A percentile compares a stretch with the other conserved stretches of the same genome.
phyloP scores from a whole-genome alignment of 73 alveolate genomes.

The Tetrahymena malaccensis region DNA sequence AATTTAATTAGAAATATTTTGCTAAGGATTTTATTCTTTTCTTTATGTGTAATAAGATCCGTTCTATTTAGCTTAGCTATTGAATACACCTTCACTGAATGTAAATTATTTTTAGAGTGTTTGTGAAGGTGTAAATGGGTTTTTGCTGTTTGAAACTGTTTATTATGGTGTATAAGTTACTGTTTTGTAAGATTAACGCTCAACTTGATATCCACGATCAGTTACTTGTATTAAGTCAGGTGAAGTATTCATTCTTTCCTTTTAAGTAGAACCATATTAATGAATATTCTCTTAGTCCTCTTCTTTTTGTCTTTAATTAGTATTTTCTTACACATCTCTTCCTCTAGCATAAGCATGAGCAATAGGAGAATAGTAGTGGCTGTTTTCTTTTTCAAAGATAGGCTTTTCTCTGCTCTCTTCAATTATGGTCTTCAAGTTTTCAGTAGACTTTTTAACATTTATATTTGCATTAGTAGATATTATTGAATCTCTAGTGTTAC shows the following conservation, averaged over 20 bases:
- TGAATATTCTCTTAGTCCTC: not conserved
- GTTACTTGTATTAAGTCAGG: not conserved
- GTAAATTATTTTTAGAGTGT: not conserved
- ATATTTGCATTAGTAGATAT: not conserved
- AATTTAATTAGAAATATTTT: too few species aligned
- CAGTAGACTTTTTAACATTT: not conserved
- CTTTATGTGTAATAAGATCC: not conserved
- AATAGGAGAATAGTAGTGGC: not conserved
- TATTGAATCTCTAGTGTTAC: not conserved
- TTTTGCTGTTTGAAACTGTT: not conserved
- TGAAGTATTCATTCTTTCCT: not conserved
- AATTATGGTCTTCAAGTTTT: not conserved
- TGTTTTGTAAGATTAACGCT: not conserved
- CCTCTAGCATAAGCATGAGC: not conserved
- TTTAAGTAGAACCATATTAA: not conserved
- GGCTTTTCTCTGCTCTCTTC: not conserved
- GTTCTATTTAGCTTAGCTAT: not conserved
- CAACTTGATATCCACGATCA: not conserved
- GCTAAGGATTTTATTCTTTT: not conserved
- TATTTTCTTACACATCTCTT: not conserved
- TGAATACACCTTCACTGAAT: not conserved
- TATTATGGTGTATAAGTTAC: not conserved
- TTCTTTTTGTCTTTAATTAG: not conserved
- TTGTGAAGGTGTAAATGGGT: not conserved
- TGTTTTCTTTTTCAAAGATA: not conserved